A percentile compares a stretch with the other conserved stretches of the same genome.
phyloP scores from a whole-genome alignment of 1,284 basidiomycete species.

The Malassezia brasiliensis region DNA sequence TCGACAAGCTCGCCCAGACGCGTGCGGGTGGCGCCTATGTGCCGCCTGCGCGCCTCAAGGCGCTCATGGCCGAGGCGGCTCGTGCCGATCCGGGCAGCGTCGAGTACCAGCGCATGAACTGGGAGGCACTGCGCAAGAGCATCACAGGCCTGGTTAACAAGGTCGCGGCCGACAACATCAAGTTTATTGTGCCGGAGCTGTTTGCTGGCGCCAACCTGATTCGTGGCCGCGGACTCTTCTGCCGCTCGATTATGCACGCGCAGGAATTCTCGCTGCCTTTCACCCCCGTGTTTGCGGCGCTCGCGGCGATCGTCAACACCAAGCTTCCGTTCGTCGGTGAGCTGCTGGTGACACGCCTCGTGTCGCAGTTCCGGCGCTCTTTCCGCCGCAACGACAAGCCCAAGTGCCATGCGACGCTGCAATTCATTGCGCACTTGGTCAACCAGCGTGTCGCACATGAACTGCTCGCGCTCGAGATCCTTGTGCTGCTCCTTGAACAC shows the following conservation, averaged over 20 bases:
- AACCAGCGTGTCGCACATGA: slow-evolving; percentile 92
- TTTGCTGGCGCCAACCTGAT: slow-evolving; percentile 46
- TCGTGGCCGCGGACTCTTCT: slow-evolving; percentile 44
- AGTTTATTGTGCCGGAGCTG: slow-evolving; percentile 79
- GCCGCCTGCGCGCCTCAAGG: slow-evolving; percentile 76
- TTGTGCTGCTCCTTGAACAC: slow-evolving; percentile 82
- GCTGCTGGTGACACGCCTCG: slow-evolving; percentile 72
- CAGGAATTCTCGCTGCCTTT: slow-evolving; percentile 93
- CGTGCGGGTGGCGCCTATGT: slow-evolving; percentile 92
- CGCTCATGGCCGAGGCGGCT: slow-evolving; percentile 73
- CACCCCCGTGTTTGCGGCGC: slow-evolving; percentile 89
- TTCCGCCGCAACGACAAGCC: slow-evolving; percentile 98
- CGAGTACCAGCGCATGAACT: slow-evolving; percentile 90
- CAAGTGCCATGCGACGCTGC: slow-evolving; percentile 84
- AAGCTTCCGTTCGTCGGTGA: slow-evolving; percentile 95
- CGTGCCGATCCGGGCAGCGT: slow-evolving; percentile 69
- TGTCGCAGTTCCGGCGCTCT: slow-evolving; percentile 86
- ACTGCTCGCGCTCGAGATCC: slow-evolving; percentile 85
- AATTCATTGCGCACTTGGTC: slow-evolving; percentile 91
- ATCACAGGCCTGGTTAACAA: slow-evolving; percentile 99
- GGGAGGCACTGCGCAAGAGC: slow-evolving; percentile 95
- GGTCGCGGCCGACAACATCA: slow-evolving; percentile 75
- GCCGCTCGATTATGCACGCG: slow-evolving; percentile 89
- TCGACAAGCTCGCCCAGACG: slow-evolving; percentile 40
- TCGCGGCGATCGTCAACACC: slow-evolving; percentile 90